A percentile compares a stretch with the other conserved stretches of the same genome.
These are phyloP conservation scores for Russula emetica DNA, from an alignment of 768 basidiomycete species.

Conservation along the genomic window DNA sequence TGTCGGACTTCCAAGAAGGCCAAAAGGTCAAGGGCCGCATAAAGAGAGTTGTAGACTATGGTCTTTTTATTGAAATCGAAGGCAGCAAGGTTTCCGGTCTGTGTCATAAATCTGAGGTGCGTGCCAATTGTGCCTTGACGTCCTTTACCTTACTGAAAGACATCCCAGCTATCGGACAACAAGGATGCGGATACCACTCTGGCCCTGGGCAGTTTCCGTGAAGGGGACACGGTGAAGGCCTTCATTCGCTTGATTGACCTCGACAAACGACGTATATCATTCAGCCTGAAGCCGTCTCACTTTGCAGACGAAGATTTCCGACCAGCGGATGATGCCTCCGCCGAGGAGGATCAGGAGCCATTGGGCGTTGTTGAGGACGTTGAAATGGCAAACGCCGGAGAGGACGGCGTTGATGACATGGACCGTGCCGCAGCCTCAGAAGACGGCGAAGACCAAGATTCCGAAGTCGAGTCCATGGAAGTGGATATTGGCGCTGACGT, in stretches of 20 bases:
- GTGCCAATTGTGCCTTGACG: constrained; percentile 20
- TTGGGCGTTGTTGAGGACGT: constrained; percentile 36
- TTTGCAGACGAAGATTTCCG: constrained; percentile 66
- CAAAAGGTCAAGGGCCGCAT: constrained; percentile 78
- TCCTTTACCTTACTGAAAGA: not conserved
- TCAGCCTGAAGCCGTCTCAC: constrained; percentile 82
- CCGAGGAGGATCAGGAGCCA: constrained; percentile 32
- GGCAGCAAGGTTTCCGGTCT: constrained; percentile 80
- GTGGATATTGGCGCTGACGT: constrained; percentile 40
- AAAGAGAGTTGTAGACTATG: constrained; percentile 81
- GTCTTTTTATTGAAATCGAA: constrained; percentile 89
- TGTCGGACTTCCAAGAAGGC: constrained; percentile 64
- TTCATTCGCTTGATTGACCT: constrained; percentile 67
- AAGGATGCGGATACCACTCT: constrained; percentile 70
- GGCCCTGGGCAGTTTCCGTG: constrained; percentile 77
- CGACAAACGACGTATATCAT: constrained; percentile 76
- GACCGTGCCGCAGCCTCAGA: constrained; percentile 23
- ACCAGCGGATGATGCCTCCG: constrained; percentile 35
- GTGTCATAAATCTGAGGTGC: constrained; percentile 90
- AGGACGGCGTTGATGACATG: constrained; percentile 13
- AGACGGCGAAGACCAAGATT: constrained; percentile 23
- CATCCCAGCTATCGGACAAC: constrained; percentile 77
- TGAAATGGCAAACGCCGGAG: constrained; percentile 33
- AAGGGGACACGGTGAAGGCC: constrained; percentile 83
- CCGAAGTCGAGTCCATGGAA: constrained; percentile 37